Evolutionary conservation across 2,329 filamentous ascomycete species (phyloP), one percentile per base, ranked within the genome.

Genomic region (Alternaria metachromatica): DNA sequence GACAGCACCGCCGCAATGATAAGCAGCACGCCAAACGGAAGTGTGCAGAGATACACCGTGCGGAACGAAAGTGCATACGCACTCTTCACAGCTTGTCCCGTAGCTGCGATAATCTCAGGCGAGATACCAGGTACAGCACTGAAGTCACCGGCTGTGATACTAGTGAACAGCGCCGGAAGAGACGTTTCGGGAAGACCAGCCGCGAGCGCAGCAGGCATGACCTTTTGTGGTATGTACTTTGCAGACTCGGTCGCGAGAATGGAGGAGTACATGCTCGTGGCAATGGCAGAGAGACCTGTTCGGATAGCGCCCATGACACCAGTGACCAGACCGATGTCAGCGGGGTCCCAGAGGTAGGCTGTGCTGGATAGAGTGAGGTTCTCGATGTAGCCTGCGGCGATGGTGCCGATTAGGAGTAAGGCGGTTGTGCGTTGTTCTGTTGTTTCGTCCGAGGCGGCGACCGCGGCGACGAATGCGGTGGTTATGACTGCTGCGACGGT

Each of bases 51-150:
- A 81, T 83, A 86, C 1, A 86, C 83, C 4, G 80, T 78, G 58
- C 75, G 73, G 71, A 85, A 84, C 4, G 81, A 80, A n/a, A 77
- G 60, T 6, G 77, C 71, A 68, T 85, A 84, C n/a, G 82, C 82
- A 11, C 75, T 72, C 65, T 81, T 79, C 9, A 80, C 64, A 21
- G 81, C 80, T 0, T 64, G 59, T 3, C 65, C 73, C 0, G 82
- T 80, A 0, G 80, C 68, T 1, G 60, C 70, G n/a, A 72, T 69
- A 20, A 77, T 71, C 1, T 69, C 69, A 2, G 67, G 60, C 1
- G 72, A 72, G 26, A 77, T 73, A 4, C 69, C 75, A n/a, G 71
- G 71, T 12, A 77, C 72, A 9, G 58, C 62, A 5, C 65, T 62
- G 56, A 77, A 74, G 28, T 75, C 56, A 5, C 75, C 72, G 2